Base-by-base conservation (phyloP, 805 yeast species). In the Pichia deserticola region DNA sequence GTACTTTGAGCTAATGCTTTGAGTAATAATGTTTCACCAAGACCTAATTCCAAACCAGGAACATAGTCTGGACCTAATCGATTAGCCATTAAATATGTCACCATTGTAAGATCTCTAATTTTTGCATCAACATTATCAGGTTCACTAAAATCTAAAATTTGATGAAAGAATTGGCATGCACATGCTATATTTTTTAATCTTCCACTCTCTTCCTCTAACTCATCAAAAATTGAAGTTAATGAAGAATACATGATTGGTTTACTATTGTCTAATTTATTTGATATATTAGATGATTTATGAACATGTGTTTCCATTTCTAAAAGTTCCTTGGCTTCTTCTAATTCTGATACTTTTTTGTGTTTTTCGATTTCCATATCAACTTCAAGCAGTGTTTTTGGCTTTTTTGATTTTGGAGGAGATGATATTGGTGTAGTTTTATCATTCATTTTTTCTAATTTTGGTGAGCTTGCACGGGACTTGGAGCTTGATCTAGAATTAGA, bases 31-130 rank as follows among this genome's bases (percentile, higher is more conserved):
- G 95, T 82, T 65, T 93, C 99, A 15, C 99, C 99, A 3, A 93
- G 74, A 0, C 99, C 99, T 29, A 93, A 72, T 61, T 93, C 99
- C 50, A 92, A 70, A 33, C 95, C 97, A 0, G 69, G 68, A 62
- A 89, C 96, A 62, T 93, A 93, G 64, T 93, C 99, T 0, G 99
- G 99, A 0, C 97, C 97, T 9, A 90, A 69, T 53, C 92, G 72
- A 63, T 92, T 92, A 62, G 92, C 89, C 67, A 86, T 86, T 15
- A 93, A 74, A 59, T 92, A 93, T 1, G 90, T 85, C 1, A 88
- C 81, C 49, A 78, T 80, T 7, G 87, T 74, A 47, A 93, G 67
- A 42, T 76, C 78, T 25, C 55, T 54, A 1, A 51, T 51, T 4
- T 64, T 55, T 7, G 25, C 39, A 6, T 56, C 52, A 7, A 53